Conservation (phyloP, 192 early-diverging fungal genomes). For the Coemansia reversa region DNA sequence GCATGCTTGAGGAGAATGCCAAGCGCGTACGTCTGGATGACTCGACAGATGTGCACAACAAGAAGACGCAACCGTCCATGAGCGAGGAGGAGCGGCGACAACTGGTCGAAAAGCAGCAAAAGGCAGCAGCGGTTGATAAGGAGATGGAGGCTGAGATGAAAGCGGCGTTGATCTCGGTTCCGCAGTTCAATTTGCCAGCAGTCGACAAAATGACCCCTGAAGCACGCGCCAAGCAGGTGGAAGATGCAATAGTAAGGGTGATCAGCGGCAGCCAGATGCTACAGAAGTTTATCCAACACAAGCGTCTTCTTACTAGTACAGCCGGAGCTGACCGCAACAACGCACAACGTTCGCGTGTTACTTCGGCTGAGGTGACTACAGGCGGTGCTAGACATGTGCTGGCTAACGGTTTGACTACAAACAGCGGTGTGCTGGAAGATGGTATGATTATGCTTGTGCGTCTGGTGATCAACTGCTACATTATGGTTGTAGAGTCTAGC, state of each 20-base stretch:
- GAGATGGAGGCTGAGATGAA: conserved; percentile 32
- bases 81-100: conserved; percentile 1
- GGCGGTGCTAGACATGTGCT: neutral
- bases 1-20: conserved; percentile 47
- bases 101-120: conserved; percentile 2
- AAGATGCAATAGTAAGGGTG: conserved; percentile 29
- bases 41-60: conserved; percentile 2
- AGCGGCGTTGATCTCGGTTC: conserved; percentile 1
- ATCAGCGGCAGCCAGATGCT: conserved; percentile 12
- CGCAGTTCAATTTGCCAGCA: conserved; percentile 19
- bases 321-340: neutral
- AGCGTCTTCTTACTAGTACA: conserved; percentile 8
- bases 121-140: conserved; percentile 11
- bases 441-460: conserved; percentile 47
- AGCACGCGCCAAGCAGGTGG: conserved; percentile 16
- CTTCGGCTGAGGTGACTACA: neutral
- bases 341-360: neutral
- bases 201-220: conserved; percentile 14
- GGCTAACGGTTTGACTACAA: conserved; percentile 39
- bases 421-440: conserved; percentile 46
- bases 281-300: conserved; percentile 28
- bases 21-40: conserved; percentile 49
- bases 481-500: conserved; percentile 12
- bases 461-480: conserved; percentile 40
- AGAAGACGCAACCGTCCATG: neutral